A percentile compares a stretch with the other conserved stretches of the same genome.
phyloP scores from a whole-genome alignment of 371 early-diverging fungal species.

The Mortierella sp. region DNA sequence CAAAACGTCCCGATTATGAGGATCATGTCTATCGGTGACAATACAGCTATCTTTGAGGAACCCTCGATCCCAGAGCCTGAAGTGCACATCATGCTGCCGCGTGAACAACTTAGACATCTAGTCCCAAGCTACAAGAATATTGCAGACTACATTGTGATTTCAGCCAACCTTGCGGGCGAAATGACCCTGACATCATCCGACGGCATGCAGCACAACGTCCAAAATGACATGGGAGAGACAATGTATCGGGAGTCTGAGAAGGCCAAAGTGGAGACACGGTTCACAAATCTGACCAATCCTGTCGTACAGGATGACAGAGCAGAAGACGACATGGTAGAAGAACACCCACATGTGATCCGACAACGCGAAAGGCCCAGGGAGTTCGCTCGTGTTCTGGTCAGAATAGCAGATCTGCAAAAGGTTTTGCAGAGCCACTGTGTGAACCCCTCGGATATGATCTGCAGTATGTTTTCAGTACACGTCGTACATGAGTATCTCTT shows the following conservation, averaged over 20 bases:
- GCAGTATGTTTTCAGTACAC: slow-evolving; percentile 25
- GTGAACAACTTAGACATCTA: slow-evolving; percentile 33
- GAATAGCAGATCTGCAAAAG: slow-evolving; percentile 40
- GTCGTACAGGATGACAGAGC: slow-evolving; percentile 15
- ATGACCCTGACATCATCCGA: slow-evolving; percentile 42
- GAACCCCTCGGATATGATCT: slow-evolving; percentile 38
- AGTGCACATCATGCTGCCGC: slow-evolving; percentile 51
- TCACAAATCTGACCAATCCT: slow-evolving; percentile 30
- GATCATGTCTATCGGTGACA: slow-evolving; percentile 29
- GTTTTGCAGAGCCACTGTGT: slow-evolving; percentile 49
- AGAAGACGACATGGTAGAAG: too few species aligned
- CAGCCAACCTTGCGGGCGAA: slow-evolving; percentile 36
- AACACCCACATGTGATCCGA: slow-evolving; percentile 22
- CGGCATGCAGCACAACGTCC: slow-evolving; percentile 17
- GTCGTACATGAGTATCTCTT: background rate
- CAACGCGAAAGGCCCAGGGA: slow-evolving; percentile 24
- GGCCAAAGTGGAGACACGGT: slow-evolving; percentile 45
- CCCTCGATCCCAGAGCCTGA: slow-evolving; percentile 42
- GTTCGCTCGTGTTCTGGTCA: slow-evolving; percentile 36
- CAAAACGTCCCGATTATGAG: slow-evolving; percentile 46
- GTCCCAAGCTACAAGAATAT: slow-evolving; percentile 36
- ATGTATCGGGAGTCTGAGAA: slow-evolving; percentile 36
- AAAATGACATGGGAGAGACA: background rate
- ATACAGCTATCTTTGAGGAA: slow-evolving; percentile 38
- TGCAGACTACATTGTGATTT: slow-evolving; percentile 38